Evolutionary conservation across 768 basidiomycete species (phyloP).

Genomic region (Suillus cothurnatus): DNA sequence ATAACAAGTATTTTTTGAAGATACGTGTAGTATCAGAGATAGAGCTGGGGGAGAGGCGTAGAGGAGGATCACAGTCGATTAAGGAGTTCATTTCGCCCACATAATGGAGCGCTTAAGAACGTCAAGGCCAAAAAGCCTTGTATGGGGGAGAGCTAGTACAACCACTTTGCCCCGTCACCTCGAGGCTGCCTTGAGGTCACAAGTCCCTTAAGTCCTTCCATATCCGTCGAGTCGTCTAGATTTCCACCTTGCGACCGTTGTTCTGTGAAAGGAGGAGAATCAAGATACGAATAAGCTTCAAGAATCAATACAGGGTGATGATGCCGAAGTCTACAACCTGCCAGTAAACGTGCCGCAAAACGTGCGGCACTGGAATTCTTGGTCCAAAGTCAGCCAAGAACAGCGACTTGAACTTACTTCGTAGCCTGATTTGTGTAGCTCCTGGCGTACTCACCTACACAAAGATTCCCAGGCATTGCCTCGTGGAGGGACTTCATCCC

Average conservation of each 20-base stretch:
- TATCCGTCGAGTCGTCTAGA: conserved; percentile 32
- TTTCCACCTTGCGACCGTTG: conserved; percentile 12
- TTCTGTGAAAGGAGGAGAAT: conserved; percentile 6
- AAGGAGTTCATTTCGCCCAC: conserved; percentile 13
- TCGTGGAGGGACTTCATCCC: conserved; percentile 8
- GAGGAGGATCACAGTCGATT: conserved; percentile 12
- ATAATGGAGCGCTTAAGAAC: conserved; percentile 33
- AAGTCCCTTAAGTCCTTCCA: conserved; percentile 25
- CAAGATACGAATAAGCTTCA: conserved; percentile 3
- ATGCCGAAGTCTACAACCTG: background rate
- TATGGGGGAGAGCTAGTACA: conserved; percentile 19
- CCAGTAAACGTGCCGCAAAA: background rate
- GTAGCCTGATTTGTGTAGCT: background rate
- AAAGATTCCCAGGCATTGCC: conserved; percentile 4
- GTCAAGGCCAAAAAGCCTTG: conserved; percentile 21
- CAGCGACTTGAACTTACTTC: background rate
- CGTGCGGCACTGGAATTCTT: background rate
- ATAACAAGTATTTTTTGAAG: conserved; percentile 4
- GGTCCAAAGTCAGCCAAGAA: background rate
- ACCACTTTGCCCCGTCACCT: conserved; percentile 42
- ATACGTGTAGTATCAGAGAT: conserved; percentile 12
- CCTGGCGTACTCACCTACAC: background rate
- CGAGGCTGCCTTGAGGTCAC: conserved; percentile 40
- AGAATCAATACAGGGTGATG: conserved; percentile 2
- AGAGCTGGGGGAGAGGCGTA: conserved; percentile 9